Base-by-base conservation (phyloP, 2,329 filamentous ascomycete species). In the Aquanectria penicillioides region DNA sequence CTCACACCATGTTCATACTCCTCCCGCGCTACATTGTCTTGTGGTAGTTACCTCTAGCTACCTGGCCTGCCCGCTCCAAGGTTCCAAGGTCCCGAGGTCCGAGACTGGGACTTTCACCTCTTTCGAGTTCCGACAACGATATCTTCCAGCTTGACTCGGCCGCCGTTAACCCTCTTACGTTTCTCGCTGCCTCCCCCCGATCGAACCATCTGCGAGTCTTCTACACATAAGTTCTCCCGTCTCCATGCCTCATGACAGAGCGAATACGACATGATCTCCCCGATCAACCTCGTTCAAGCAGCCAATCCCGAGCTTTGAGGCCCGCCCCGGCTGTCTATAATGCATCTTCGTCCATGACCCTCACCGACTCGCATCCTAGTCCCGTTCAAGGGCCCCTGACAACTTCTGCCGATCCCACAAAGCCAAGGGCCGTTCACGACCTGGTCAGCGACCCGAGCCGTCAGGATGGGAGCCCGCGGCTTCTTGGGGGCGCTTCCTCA, bases 401-500 rank as follows among this genome's bases (percentile, higher is more conserved):
- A n/a, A 57, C 53, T 29, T 15, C 48, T 28, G 37, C 34, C 25
- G 57, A 64, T 18, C 46, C 47, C 43, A 54, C 60, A 23, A 60
- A 53, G 53, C 65, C 67, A 25, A 65, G 56, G 61, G 49, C 67
- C 26, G 33, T 56, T 17, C 61, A 41, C 41, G 59, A 70, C 9
- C 41, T 67, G 12, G 48, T 49, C 22, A 64, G 61, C 43, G 59
- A 64, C 46, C 40, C 61, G 20, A 55, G 53, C 18, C 33, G 43
- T 8, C 61, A 61, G 48, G 68, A 74, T 62, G 69, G 55, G 6
- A 73, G 66, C 38, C 67, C 67, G 22, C 67, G 61, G 9, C 59
- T 68, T 12, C 53, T 69, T 11, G 71, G 69, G 66, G 72, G 11
- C 74, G 76, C 40, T 77, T 77, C 57, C 68, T 77, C n/a, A 70